A percentile compares a stretch with the other conserved stretches of the same genome.
Evolutionary conservation across 768 basidiomycete species (phyloP).

Genomic region (Suillus fuscotomentosus): DNA sequence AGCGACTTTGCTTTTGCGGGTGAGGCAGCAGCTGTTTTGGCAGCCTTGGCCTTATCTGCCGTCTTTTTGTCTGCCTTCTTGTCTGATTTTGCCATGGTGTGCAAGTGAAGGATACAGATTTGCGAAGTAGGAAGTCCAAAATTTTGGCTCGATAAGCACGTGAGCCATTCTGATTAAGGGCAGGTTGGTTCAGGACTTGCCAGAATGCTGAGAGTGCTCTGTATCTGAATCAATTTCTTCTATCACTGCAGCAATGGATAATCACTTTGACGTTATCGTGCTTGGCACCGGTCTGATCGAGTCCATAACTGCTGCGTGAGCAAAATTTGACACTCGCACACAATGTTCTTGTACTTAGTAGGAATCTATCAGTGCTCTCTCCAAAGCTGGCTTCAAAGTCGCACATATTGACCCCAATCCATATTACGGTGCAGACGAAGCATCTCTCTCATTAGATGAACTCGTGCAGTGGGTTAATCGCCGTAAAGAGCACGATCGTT

Average conservation of each 20-base stretch:
- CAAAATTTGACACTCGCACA: constrained; percentile 12
- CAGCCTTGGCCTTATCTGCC: constrained; percentile 29
- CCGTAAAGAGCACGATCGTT: constrained; percentile 17
- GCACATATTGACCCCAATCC: constrained; percentile 84
- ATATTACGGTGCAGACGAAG: constrained; percentile 85
- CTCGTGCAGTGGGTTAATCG: constrained; percentile 65
- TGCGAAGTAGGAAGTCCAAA: constrained; percentile 10
- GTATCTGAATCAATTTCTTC: neutral
- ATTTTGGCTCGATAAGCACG: constrained; percentile 18
- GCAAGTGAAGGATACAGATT: constrained; percentile 4
- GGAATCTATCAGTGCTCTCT: constrained; percentile 61
- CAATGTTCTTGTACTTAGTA: constrained; percentile 2
- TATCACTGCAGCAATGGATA: constrained; percentile 27
- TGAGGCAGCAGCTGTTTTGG: constrained; percentile 29
- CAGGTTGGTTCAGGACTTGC: constrained; percentile 14
- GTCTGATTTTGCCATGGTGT: constrained; percentile 38
- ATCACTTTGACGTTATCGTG: constrained; percentile 63
- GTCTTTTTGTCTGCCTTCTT: constrained; percentile 37
- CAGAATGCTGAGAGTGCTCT: no score
- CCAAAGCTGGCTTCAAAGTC: constrained; percentile 84
- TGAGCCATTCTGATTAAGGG: constrained; percentile 24
- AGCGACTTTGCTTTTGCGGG: constrained; percentile 23
- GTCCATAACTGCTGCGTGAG: constrained; percentile 89
- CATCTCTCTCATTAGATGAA: constrained; percentile 81
- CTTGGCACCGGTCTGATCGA: constrained; percentile 82